Evolutionary conservation across 129 eudicot species (phyloP), one percentile per base, ranked within the genome.

Genomic region (Tagetes erecta): DNA sequence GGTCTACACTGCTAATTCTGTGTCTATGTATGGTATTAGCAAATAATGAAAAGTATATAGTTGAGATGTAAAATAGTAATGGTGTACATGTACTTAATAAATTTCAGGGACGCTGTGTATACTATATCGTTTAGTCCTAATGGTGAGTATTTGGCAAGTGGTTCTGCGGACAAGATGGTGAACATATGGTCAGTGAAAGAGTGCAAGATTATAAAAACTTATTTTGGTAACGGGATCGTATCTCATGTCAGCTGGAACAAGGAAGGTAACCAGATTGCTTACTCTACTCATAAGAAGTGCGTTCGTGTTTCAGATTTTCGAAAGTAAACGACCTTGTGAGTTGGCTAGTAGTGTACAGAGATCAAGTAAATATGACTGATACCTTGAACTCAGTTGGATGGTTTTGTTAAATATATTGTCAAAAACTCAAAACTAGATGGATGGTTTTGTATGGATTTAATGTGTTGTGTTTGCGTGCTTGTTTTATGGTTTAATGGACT

Each of bases 141-240:
- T 36, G 91, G 89, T 0, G 84, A 84, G 74, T 86, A 77, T 68
- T 64, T 89, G 71, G 96, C 91, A 3, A 89, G 81, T 68, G 96
- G 96, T 45, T 89, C 86, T 1, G 40, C 59, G 67, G 96, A 89
- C 47, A 68, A 45, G 40, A 52, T 6, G 36, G 7, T 89, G 69
- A 79, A 77, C 50, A 60, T 89, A 36, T 86, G 96, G 96, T 83
- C 87, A 3, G 14, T 86, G 65, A 84, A 83, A 59, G 89, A 81
- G 6, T 80, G 85, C 34, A 87, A 64, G 76, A 82, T 86, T 8
- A 59, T 84, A 4, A 86, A 84, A 78, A 80, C 86, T 0, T 87
- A 84, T 71, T 51, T 14, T 7, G 78, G 83, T 27, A 71, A 79
- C 20, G 88, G 90, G 44, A 72, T 76, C 67, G 70, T 89, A 71